Conservation (phyloP, 495 filamentous ascomycete species). For the Hypoxylon trugodes region DNA sequence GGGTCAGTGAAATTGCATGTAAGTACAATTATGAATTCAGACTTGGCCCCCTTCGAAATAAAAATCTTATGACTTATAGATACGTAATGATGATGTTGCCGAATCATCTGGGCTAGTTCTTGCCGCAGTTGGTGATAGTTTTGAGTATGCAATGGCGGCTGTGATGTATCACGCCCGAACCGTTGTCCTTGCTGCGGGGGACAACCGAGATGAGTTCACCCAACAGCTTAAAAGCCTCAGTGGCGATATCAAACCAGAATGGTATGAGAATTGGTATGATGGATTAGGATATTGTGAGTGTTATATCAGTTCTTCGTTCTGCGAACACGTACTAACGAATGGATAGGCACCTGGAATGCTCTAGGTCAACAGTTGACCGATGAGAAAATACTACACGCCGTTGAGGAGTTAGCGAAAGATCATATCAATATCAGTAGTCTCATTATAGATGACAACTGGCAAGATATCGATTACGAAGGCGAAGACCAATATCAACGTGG, state of each 20-base stretch:
- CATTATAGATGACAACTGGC: constrained; percentile 98
- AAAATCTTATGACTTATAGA: constrained; percentile 41
- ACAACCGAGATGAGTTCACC: constrained; percentile 39
- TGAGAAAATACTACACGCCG: constrained; percentile 76
- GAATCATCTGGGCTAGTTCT: constrained; percentile 69
- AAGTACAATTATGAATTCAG: constrained; percentile 35
- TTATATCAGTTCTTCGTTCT: background rate
- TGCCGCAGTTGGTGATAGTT: constrained; percentile 74
- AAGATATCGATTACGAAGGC: constrained; percentile 69
- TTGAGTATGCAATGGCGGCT: constrained; percentile 80
- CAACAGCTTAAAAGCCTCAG: constrained; percentile 55
- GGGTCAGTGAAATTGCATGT: constrained; percentile 75
- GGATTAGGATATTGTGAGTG: constrained; percentile 71
- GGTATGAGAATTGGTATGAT: constrained; percentile 90
- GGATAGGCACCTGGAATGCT: constrained; percentile 86
- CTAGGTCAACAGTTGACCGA: constrained; percentile 84
- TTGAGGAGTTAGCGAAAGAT: constrained; percentile 73
- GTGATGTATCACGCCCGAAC: constrained; percentile 87
- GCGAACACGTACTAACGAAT: background rate
- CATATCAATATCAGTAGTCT: constrained; percentile 80
- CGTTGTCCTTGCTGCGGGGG: constrained; percentile 56
- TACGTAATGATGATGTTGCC: constrained; percentile 68
- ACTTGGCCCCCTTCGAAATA: background rate
- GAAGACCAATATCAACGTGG: constrained; percentile 60
- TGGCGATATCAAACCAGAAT: constrained; percentile 66